Evolutionary conservation across 768 basidiomycete species (phyloP), one percentile per base, ranked within the genome.

Genomic region (Psilocybe cyanescens): DNA sequence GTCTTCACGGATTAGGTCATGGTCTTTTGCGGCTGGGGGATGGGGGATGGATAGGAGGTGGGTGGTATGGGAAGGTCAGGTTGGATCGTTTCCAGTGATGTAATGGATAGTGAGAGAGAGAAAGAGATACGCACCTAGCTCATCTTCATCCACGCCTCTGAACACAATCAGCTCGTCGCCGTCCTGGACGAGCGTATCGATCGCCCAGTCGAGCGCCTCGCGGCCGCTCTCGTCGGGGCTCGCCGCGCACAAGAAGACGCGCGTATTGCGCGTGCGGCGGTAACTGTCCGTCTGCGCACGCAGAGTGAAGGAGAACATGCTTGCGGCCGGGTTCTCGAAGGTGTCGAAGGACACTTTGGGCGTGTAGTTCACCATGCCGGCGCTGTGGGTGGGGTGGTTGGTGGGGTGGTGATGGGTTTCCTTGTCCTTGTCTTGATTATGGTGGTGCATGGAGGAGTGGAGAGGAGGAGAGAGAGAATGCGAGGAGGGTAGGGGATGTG

Each of bases 101-200:
- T 14, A 37, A 17, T 8, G n/a, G 24, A 30, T 29, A 46, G 30
- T 41, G 44, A 35, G 8, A 49, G 31, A 31, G 3, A 53, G 41
- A 7, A 8, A 51, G 45, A 37, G 70, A 19, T 19, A 19, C 86
- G 33, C 63, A 94, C 93, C 90, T 29, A 94, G 76, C 35, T 90
- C 91, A 37, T 95, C 95, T 62, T 91, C 85, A 63, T 97, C 95
- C 12, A 97, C 85, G 0, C 97, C 97, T 39, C 97, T 80, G 59
- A 93, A 92, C 8, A 98, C 90, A 59, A 99, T 88, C 19, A 99
- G 77, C 75, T 99, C 97, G 71, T 99, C 97, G 1, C 93, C 92
- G 58, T 93, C 91, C 73, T 92, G 90, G 7, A 90, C 86, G 9
- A 99, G 81, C 35, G 84, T 82, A 67, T 94, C 91, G 30, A 98